Evolutionary conservation across 2,329 filamentous ascomycete species (phyloP), one percentile per base, ranked within the genome.

Genomic region (Seiridium unicorne): DNA sequence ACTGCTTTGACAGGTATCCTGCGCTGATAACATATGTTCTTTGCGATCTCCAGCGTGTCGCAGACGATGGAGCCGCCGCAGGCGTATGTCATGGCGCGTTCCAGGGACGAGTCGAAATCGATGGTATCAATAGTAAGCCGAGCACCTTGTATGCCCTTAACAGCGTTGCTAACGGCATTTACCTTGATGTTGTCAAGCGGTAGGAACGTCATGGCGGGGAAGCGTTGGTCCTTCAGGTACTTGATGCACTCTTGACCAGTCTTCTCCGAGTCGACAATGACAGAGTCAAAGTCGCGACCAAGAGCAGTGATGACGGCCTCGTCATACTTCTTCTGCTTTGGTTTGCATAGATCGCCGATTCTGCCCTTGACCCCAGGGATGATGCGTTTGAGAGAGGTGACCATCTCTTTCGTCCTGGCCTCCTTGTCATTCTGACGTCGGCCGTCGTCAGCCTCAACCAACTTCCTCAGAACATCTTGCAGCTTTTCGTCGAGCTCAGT

Each of bases 111-210:
- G 68, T 98, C 95, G 70, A 95, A 99, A 70, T 97, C 93, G 68
- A 99, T 94, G 0, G 93, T 96, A 73, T 99, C 95, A 64, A 99
- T 96, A 0, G 94, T 96, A 60, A 97, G 84, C 6, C 94, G 88
- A 74, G 91, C 92, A 44, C 91, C 90, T 59, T 91, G 84, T 73
- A 97, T 89, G 35, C 93, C 92, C 76, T 97, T 97, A 65, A 99
- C 81, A 61, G 92, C 93, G 4, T 92, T 91, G 72, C 96, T 96
- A 61, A 95, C 86, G 9, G 92, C 88, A 73, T 92, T 93, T 71
- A 97, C 93, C 70, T 98, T 96, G 73, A 99, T 97, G 57, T 96
- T 97, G 79, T 99, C 95, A 18, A 99, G 83, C 1, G 95, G 95
- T 64, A 98, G 93, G 74, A 99, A 98, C 1, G 92, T 97, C 76